phyloP scores from a whole-genome alignment of 148 eudicot species.

The Vaccinium macrocarpon region DNA sequence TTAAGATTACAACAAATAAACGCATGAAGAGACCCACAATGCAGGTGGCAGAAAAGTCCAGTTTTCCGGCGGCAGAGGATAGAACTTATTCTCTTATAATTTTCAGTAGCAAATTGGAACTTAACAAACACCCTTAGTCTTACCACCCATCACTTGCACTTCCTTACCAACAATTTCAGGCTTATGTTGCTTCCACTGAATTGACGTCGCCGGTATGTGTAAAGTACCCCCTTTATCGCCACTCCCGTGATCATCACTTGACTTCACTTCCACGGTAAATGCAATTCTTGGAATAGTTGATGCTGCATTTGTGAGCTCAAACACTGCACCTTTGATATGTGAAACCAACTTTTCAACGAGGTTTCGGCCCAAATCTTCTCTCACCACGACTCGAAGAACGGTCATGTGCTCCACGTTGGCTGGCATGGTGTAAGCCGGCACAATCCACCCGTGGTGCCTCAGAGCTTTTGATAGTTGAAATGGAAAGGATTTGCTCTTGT shows the following conservation, averaged over 20 bases:
- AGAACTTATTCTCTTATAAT: no score
- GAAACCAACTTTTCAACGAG: slow-evolving; percentile 38
- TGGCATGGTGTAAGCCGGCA: slow-evolving; percentile 15
- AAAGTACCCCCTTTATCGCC: slow-evolving; percentile 20
- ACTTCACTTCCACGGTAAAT: slow-evolving; percentile 40
- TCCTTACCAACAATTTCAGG: slow-evolving; percentile 23
- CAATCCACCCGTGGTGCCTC: slow-evolving; percentile 9
- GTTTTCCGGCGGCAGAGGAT: no score
- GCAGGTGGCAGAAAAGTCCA: no score
- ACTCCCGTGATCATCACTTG: slow-evolving; percentile 24
- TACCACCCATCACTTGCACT: slow-evolving; percentile 36
- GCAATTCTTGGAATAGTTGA: slow-evolving; percentile 24
- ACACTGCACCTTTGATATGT: slow-evolving; percentile 30
- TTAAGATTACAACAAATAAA: no score
- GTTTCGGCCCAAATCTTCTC: slow-evolving; percentile 22
- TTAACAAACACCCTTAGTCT: slow-evolving; percentile 42
- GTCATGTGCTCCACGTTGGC: slow-evolving; percentile 11
- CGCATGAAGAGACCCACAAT: no score
- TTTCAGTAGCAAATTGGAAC: neutral
- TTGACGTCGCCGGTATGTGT: slow-evolving; percentile 37
- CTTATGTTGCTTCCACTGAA: slow-evolving; percentile 37
- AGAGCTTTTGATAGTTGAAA: slow-evolving; percentile 8
- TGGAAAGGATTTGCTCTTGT: neutral
- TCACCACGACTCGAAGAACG: slow-evolving; percentile 12
- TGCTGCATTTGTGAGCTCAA: slow-evolving; percentile 21